phyloP scores from a whole-genome alignment of 805 yeast genomes.

The Wickerhamiella occidentalis region DNA sequence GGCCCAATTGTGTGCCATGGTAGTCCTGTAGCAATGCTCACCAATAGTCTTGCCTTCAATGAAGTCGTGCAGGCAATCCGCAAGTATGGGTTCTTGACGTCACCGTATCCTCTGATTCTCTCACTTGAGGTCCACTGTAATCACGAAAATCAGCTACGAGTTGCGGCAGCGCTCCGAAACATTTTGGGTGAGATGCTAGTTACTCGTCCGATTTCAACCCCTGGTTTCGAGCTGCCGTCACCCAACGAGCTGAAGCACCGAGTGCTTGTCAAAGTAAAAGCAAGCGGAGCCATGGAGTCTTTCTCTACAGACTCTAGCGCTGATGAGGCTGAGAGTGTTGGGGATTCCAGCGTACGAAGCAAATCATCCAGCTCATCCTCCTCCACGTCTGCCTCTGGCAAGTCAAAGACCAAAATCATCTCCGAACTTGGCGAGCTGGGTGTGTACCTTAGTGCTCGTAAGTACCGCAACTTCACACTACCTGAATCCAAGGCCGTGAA shows the following conservation, averaged over 20 bases:
- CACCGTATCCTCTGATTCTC: constrained; percentile 74
- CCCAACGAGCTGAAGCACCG: constrained; percentile 62
- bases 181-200: constrained; percentile 50
- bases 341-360: neutral
- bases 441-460: constrained; percentile 60
- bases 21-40: constrained; percentile 42
- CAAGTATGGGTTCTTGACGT: constrained; percentile 77
- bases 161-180: constrained; percentile 41
- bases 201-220: constrained; percentile 29
- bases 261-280: constrained; percentile 66
- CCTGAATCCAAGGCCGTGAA: constrained; percentile 72
- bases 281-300: neutral
- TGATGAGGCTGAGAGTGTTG: constrained; percentile 13
- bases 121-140: constrained; percentile 81
- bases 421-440: constrained; percentile 45
- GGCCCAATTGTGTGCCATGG: constrained; percentile 93
- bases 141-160: constrained; percentile 48
- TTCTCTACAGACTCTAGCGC: constrained; percentile 13
- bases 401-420: constrained; percentile 16
- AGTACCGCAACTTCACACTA: constrained; percentile 68
- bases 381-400: neutral
- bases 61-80: constrained; percentile 63
- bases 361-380: neutral
- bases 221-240: constrained; percentile 41
- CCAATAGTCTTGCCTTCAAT: constrained; percentile 54